Base-by-base conservation (phyloP, 2,329 filamentous ascomycete species). In the Fusarium tanahbumbuense region DNA sequence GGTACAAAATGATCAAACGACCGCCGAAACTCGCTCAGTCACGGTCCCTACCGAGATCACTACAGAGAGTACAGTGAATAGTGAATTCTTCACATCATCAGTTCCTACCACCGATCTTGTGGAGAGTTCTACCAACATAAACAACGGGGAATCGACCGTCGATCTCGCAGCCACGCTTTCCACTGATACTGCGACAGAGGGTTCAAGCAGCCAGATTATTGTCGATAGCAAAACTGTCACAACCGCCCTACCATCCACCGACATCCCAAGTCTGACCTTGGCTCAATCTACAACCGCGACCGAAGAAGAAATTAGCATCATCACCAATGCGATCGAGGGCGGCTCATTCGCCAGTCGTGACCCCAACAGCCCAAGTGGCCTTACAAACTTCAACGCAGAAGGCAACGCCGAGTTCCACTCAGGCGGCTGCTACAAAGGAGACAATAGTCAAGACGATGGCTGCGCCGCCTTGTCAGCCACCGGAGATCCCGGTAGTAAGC, bases 381-480 rank as follows among this genome's bases (percentile, higher is more conserved):
- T 67, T 5, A 46, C 15, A 6, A 25, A 40, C 18, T 50, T 67
- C 12, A 46, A 20, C 6, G 20, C 47, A 9, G 13, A 44, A 1
- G 62, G 64, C 6, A 44, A 62, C 8, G 64, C 47, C 2, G 48
- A 22, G 1, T 49, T 56, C 9, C 62, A 62, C 3, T 23, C 32
- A 16, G 63, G 62, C 0, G 62, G 46, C 5, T 68, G 65, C 9
- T 68, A 52, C 23, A 62, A 37, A 28, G 48, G 2, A 2, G 65
- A 67, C 3, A 45, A 53, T 1, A 68, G 65, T 11, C 15, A 25
- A 0, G 63, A 68, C 1, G 48, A 68, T 28, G 63, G 65, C 15
- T 68, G 65, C 8, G 65, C 57, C 15, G 41, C 63, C n/a, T 18
- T 68, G 30, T 50, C 23, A 18, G 57, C 57, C 4, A 32, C 18